Percentiles rank a stretch among this genome's conserved stretches.
phyloP scores from a whole-genome alignment of 164 flowering plant species.

The Vitis vinifera region ASM3070453v1 NC_081806.1:9393501-9394000 shows the following conservation, averaged over 20 bases:
- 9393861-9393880: neutral
- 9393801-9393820: constrained; percentile 81
- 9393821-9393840: constrained; percentile 93
- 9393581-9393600: constrained; percentile 97
- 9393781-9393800: constrained; percentile 85
- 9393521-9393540: constrained; percentile 72
- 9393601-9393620: constrained; percentile 85
- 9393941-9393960: too few relatives aligned
- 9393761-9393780: constrained; percentile 91
- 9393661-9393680: constrained; percentile 94
- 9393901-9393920: neutral
- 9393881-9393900: neutral
- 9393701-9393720: constrained; percentile 65
- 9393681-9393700: constrained; percentile 69
- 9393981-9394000: too few relatives aligned
- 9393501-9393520: constrained; percentile 69
- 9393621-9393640: constrained; percentile 69
- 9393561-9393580: constrained; percentile 97
- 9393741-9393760: constrained; percentile 52
- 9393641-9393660: constrained; percentile 69
- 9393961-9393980: too few relatives aligned
- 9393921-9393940: too few relatives aligned
- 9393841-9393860: constrained; percentile 50
- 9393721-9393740: constrained; percentile 44
- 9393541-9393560: constrained; percentile 93